phyloP scores from a whole-genome alignment of 2,329 filamentous ascomycete genomes.

The Colletotrichum sp. region DNA sequence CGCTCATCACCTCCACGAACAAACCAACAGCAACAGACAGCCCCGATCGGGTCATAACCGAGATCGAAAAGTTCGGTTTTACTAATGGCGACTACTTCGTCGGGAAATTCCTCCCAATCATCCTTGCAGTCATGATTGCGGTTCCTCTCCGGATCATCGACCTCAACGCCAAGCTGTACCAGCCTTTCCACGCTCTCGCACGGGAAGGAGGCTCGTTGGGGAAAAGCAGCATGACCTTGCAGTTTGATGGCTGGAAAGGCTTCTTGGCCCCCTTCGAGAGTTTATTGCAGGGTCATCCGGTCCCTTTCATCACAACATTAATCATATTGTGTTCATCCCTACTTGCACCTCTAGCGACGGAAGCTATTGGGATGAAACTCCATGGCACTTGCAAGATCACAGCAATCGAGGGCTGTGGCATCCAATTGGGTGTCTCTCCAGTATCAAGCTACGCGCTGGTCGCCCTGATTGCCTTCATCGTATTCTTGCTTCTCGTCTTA shows the following conservation, averaged over 20 bases:
- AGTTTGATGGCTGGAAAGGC: constrained; percentile 42
- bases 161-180: constrained; percentile 43
- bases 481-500: constrained; percentile 34
- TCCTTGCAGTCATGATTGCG: constrained; percentile 42
- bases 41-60: constrained; percentile 17
- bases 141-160: constrained; percentile 46
- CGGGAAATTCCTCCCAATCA: constrained; percentile 46
- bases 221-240: constrained; percentile 44
- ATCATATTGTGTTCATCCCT: constrained; percentile 38
- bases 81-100: constrained; percentile 38
- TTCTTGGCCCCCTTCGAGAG: constrained; percentile 38
- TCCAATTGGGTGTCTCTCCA: constrained; percentile 37
- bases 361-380: constrained; percentile 43
- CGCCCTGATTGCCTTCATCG: constrained; percentile 32
- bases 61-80: constrained; percentile 27
- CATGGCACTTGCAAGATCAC: constrained; percentile 36
- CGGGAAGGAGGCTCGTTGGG: constrained; percentile 40
- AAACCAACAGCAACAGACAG: not conserved
- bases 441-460: constrained; percentile 34
- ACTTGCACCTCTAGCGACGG: constrained; percentile 43
- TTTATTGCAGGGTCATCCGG: constrained; percentile 36
- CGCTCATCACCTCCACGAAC: constrained; percentile 26
- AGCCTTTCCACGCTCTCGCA: constrained; percentile 49
- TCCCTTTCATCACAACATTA: constrained; percentile 41
- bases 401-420: constrained; percentile 34